These are phyloP conservation scores for Verticillium albo-atrum DNA, from an alignment of 2,329 filamentous ascomycete species.

Conservation along the genomic window DNA sequence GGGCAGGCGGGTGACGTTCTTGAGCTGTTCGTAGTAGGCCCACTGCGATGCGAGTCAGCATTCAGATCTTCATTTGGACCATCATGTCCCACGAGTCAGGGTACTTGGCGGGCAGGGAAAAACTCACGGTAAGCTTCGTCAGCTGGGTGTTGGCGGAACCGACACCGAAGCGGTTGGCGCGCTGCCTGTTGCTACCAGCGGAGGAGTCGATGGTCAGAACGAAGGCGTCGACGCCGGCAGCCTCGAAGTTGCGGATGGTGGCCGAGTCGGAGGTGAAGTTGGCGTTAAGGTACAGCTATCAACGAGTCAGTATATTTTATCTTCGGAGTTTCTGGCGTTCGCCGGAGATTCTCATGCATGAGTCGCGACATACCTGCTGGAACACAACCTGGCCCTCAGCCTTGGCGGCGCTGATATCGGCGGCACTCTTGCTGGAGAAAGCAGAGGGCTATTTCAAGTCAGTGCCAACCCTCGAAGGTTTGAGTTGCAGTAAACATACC, in stretches of 20 bases:
- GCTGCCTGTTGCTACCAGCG: slow-evolving; percentile 33
- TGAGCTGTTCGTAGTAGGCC: slow-evolving; percentile 31
- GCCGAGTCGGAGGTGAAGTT: slow-evolving; percentile 27
- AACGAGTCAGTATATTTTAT: background rate
- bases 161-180: slow-evolving; percentile 32
- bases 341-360: background rate
- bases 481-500: slow-evolving; percentile 9
- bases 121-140: slow-evolving; percentile 8
- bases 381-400: slow-evolving; percentile 31
- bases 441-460: slow-evolving; percentile 22
- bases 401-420: slow-evolving; percentile 32
- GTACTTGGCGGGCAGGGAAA: background rate
- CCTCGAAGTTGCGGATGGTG: slow-evolving; percentile 24
- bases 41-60: slow-evolving; percentile 15
- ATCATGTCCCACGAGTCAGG: background rate
- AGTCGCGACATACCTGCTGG: slow-evolving; percentile 22
- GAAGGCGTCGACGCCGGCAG: slow-evolving; percentile 28
- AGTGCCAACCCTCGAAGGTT: background rate
- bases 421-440: slow-evolving; percentile 26
- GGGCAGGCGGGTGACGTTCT: slow-evolving; percentile 29
- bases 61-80: background rate
- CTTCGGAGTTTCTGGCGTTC: background rate
- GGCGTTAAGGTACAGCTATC: slow-evolving; percentile 23
- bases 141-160: slow-evolving; percentile 23
- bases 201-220: slow-evolving; percentile 35